Percentiles rank a stretch among this genome's conserved stretches.
These are phyloP conservation scores for Mortierella sp. DNA, from an alignment of 371 early-diverging fungal genomes.

Conservation along the genomic window DNA sequence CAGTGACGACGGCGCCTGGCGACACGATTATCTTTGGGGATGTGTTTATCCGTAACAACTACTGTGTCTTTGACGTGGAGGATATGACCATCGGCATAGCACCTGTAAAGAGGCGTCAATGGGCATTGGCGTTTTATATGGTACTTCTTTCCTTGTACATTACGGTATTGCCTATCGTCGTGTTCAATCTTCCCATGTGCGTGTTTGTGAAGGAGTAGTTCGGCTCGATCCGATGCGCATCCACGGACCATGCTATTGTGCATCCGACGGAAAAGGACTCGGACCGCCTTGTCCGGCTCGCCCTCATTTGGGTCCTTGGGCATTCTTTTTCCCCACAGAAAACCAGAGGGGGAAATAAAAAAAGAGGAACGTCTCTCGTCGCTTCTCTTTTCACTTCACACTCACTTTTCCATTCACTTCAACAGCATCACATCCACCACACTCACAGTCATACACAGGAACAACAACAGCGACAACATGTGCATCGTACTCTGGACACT, in stretches of 20 bases:
- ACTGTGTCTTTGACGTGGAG: slow-evolving; percentile 61
- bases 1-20: slow-evolving; percentile 36
- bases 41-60: slow-evolving; percentile 63
- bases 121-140: not conserved
- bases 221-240: no score
- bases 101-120: slow-evolving; percentile 16
- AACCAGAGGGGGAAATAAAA: not conserved
- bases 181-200: no score
- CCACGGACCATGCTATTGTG: not conserved
- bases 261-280: not conserved
- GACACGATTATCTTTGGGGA: slow-evolving; percentile 62
- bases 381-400: not conserved
- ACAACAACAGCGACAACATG: slow-evolving; percentile 34
- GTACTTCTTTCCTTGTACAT: not conserved
- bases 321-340: not conserved
- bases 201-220: no score
- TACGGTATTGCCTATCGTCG: no score
- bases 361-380: not conserved
- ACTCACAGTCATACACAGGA: not conserved
- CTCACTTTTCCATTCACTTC: not conserved
- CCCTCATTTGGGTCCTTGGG: not conserved
- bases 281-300: not conserved
- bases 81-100: slow-evolving; percentile 36
- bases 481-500: slow-evolving; percentile 74
- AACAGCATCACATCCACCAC: not conserved